Evolutionary conservation across 306 rosid species (phyloP), one percentile per base, ranked within the genome.

Genomic region (Quercus engelmannii): DNA sequence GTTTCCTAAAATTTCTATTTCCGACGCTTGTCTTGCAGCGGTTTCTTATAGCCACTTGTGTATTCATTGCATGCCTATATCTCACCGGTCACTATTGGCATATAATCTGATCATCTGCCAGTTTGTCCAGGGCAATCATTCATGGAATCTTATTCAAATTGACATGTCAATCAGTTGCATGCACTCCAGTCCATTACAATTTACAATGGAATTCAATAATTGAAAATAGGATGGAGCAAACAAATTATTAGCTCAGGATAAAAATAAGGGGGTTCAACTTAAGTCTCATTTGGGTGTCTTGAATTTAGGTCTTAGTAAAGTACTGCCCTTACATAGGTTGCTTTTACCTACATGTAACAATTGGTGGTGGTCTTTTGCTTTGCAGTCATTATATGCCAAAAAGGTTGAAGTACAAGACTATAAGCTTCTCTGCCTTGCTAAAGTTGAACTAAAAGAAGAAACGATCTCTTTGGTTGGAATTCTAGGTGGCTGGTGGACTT

Each of bases 401-500:
- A 92, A 86, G 85, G 92, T 90, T 58, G 96, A 92, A 89, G 92
- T 92, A 18, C 80, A 85, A 84, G 96, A 92, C 80, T 92, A 87
- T 81, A 85, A 79, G 88, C 77, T 92, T 83, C 72, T 90, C 38
- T 89, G 93, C 67, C 72, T 90, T 67, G 96, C 96, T 67, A 79
- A 67, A 83, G 88, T 90, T 61, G 93, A 90, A 90, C 76, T 92
- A 11, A 77, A 80, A 78, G 84, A 78, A 67, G 84, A 83, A 35
- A 79, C 81, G 82, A 82, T 87, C 79, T 85, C 88, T 23, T 75
- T 92, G 82, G 79, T 90, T 65, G 97, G 96, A 74, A 80, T 92
- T 86, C 93, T 92, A 61, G 93, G 97, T 80, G 87, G 86, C 61
- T 90, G 97, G 97, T 92, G 97, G 97, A 30, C 80, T 69, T 64